A percentile compares a stretch with the other conserved stretches of the same genome.
phyloP scores from a whole-genome alignment of 1,139 yeast genomes.

The Pichia terricola region DNA sequence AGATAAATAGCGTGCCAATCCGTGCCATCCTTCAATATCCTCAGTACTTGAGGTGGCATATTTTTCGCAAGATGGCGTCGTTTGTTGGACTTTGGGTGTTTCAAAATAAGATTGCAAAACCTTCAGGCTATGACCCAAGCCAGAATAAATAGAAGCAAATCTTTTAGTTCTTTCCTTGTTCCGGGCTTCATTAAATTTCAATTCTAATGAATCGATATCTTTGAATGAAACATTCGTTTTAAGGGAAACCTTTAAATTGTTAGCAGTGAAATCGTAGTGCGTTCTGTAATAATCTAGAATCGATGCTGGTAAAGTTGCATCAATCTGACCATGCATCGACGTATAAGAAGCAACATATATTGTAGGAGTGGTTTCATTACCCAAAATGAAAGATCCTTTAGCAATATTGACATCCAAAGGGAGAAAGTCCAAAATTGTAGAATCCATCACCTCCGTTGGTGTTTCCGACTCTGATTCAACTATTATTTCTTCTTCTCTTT shows the following conservation, averaged over 20 bases:
- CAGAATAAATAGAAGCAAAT: slow-evolving; percentile 6
- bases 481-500: background rate
- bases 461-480: background rate
- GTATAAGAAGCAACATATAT: slow-evolving; percentile 54
- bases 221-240: slow-evolving; percentile 59
- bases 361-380: slow-evolving; percentile 71
- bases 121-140: slow-evolving; percentile 4
- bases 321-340: slow-evolving; percentile 49
- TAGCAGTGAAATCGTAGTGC: slow-evolving; percentile 34
- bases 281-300: slow-evolving; percentile 47
- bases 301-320: slow-evolving; percentile 42
- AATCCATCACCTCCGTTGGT: slow-evolving; percentile 8
- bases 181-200: slow-evolving; percentile 1
- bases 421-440: slow-evolving; percentile 24
- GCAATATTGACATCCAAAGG: slow-evolving; percentile 26
- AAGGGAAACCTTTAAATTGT: slow-evolving; percentile 47
- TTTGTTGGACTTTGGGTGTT: background rate
- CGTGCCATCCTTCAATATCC: slow-evolving; percentile 23
- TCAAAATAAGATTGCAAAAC: background rate
- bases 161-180: slow-evolving; percentile 3
- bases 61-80: background rate
- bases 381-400: slow-evolving; percentile 68
- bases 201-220: slow-evolving; percentile 13
- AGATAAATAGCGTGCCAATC: slow-evolving; percentile 25
- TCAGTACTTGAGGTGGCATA: background rate